Percentiles rank a stretch among this genome's conserved stretches.
phyloP scores from a whole-genome alignment of 140 eudicot genomes.

The Stevia rebaudiana region DNA sequence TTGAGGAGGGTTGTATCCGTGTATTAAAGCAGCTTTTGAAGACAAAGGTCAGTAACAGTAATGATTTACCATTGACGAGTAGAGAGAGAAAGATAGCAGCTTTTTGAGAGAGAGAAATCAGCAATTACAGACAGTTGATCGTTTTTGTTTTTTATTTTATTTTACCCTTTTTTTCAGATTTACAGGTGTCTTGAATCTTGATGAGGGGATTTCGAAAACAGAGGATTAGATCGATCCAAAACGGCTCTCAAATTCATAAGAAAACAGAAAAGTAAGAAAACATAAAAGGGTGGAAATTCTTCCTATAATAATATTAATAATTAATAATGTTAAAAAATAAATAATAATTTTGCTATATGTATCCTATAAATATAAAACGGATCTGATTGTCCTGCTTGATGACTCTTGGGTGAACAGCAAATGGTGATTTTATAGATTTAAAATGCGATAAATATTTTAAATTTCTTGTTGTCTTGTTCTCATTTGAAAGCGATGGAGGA shows the following conservation, averaged over 20 bases:
- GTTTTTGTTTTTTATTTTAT: not conserved
- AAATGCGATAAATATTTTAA: too few relatives aligned
- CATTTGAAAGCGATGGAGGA: too few relatives aligned
- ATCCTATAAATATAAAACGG: too few relatives aligned
- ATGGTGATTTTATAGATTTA: too few relatives aligned
- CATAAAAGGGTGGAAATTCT: not conserved
- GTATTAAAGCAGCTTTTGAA: constrained; percentile 21
- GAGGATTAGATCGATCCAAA: constrained; percentile 15
- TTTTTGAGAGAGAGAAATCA: constrained; percentile 21
- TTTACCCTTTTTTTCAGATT: not conserved
- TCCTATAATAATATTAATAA: not conserved
- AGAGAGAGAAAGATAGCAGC: constrained; percentile 40
- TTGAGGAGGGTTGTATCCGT: constrained; percentile 9
- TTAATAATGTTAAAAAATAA: too few relatives aligned
- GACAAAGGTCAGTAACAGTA: constrained; percentile 28
- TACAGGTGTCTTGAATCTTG: constrained; percentile 13
- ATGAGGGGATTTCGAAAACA: constrained; percentile 4
- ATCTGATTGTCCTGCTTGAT: too few relatives aligned
- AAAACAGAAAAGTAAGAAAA: not conserved
- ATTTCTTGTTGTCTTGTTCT: too few relatives aligned
- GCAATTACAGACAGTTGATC: constrained; percentile 17
- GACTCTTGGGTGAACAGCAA: too few relatives aligned
- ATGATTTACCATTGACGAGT: constrained; percentile 40
- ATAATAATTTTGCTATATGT: too few relatives aligned
- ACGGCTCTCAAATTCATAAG: constrained; percentile 11